Percentiles rank a stretch among this genome's conserved stretches.
These are phyloP conservation scores for Gymnopilus junonius DNA, from an alignment of 768 basidiomycete species.

Conservation along the genomic window DNA sequence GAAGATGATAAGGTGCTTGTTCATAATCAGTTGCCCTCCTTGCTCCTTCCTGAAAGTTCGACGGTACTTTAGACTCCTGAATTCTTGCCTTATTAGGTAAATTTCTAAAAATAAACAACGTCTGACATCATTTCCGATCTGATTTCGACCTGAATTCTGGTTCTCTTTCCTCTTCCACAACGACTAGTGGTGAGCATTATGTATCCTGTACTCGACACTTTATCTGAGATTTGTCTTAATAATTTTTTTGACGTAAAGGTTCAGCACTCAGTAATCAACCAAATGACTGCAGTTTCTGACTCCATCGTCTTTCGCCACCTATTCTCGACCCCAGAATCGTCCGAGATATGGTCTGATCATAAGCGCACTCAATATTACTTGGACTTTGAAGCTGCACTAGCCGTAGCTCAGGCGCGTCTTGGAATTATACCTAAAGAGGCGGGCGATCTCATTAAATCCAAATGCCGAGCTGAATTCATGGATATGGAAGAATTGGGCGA, in stretches of 20 bases:
- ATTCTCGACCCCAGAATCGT: conserved; percentile 42
- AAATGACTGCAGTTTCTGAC: conserved; percentile 39
- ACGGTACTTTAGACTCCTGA: background rate
- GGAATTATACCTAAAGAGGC: conserved; percentile 44
- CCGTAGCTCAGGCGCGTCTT: conserved; percentile 38
- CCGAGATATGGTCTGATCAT: conserved; percentile 46
- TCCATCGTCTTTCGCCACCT: conserved; percentile 42
- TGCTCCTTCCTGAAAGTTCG: background rate
- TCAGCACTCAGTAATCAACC: background rate
- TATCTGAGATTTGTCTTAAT: background rate
- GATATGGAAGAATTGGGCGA: conserved; percentile 41
- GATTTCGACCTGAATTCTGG: background rate
- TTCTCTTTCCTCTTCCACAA: background rate
- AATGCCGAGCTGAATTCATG: conserved; percentile 36
- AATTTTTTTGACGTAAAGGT: too few species aligned
- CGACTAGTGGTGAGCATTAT: background rate
- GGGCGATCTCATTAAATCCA: conserved; percentile 36
- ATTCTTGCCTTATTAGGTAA: background rate
- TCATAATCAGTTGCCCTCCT: too few species aligned
- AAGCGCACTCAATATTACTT: conserved; percentile 38
- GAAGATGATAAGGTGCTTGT: too few species aligned
- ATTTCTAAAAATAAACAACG: background rate
- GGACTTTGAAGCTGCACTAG: conserved; percentile 29
- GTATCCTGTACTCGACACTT: background rate
- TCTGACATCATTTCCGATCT: background rate